These are phyloP conservation scores for Phascolomyces articulosus DNA, from an alignment of 371 early-diverging fungal genomes.

Conservation along the genomic window DNA sequence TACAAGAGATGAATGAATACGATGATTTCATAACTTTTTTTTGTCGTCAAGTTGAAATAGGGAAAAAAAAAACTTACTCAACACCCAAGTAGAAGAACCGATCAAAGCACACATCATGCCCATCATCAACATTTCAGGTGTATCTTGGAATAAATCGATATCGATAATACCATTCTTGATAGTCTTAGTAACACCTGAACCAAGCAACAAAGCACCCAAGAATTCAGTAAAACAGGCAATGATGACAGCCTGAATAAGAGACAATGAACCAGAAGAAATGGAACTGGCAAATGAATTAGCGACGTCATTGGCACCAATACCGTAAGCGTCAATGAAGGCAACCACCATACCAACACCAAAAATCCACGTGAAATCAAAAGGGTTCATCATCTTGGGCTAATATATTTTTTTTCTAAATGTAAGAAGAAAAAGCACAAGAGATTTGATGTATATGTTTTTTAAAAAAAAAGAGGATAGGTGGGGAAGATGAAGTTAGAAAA, in stretches of 20 bases:
- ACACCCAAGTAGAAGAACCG: conserved; percentile 78
- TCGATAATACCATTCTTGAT: conserved; percentile 79
- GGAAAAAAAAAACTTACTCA: not conserved
- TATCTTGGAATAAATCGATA: conserved; percentile 44
- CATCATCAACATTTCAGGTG: conserved; percentile 80
- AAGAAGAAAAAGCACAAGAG: not conserved
- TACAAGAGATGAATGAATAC: too few relatives aligned
- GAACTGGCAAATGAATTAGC: conserved; percentile 89
- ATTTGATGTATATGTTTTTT: not conserved
- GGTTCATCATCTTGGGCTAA: conserved; percentile 46
- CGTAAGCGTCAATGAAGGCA: conserved; percentile 64
- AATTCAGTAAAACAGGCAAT: conserved; percentile 89
- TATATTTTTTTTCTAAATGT: not conserved
- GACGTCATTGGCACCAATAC: conserved; percentile 91
- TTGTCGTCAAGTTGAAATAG: too few relatives aligned
- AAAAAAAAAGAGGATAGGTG: not conserved
- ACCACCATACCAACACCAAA: conserved; percentile 74
- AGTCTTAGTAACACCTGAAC: conserved; percentile 74
- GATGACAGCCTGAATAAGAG: conserved; percentile 70
- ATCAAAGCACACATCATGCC: conserved; percentile 82
- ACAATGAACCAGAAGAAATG: conserved; percentile 81
- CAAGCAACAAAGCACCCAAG: conserved; percentile 81
- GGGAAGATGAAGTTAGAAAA: not conserved
- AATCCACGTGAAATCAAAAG: conserved; percentile 75
- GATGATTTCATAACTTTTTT: too few relatives aligned